phyloP scores from a whole-genome alignment of 2,329 filamentous ascomycete genomes.

The Ophiostoma novo-ulmi region DNA sequence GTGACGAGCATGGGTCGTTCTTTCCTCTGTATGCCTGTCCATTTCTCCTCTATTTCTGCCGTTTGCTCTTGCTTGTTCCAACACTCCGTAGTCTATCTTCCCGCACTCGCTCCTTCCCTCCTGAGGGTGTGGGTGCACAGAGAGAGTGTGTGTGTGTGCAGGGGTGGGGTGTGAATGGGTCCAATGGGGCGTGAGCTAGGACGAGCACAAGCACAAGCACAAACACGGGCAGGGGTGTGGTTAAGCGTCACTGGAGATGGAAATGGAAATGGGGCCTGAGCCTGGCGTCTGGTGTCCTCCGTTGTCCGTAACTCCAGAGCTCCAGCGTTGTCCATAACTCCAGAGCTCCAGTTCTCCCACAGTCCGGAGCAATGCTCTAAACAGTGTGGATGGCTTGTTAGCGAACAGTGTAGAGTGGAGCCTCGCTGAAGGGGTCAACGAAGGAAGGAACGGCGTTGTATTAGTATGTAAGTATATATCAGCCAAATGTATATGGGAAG shows the following conservation, averaged over 20 bases:
- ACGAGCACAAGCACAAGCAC: constrained; percentile 5
- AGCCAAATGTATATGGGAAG: background rate
- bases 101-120: constrained; percentile 1
- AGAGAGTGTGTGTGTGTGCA: background rate
- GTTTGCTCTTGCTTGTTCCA: background rate
- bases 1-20: constrained; percentile 3
- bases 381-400: constrained; percentile 10
- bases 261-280: background rate
- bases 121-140: constrained; percentile 3
- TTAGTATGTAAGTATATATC: background rate
- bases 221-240: constrained; percentile 4
- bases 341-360: background rate
- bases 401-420: background rate
- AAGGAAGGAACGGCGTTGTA: background rate
- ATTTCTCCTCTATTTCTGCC: background rate
- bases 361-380: background rate
- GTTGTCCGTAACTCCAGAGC: background rate
- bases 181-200: constrained; percentile 10
- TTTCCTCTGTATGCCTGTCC: background rate
- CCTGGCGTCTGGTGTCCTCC: constrained; percentile 8
- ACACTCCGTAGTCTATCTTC: background rate
- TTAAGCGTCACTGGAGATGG: background rate
- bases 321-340: background rate
- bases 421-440: background rate
- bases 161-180: constrained; percentile 15